Evolutionary conservation across 805 yeast genomes (phyloP).

Genomic region (Pichia exigua): DNA sequence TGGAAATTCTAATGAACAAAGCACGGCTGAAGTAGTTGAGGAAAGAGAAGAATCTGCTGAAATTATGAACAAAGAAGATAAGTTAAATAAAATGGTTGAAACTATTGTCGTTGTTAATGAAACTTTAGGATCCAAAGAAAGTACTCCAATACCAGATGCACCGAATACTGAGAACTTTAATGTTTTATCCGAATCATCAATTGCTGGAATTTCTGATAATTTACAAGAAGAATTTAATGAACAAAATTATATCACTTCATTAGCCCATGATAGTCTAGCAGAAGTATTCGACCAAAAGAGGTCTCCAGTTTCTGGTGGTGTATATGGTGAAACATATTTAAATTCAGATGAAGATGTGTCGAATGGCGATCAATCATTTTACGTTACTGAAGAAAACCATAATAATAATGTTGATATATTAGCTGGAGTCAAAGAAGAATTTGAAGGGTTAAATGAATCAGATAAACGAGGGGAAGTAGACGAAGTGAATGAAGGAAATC

Average conservation of each 20-base stretch:
- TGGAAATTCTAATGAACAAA: background rate
- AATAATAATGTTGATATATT: conserved; percentile 2
- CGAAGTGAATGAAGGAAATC: background rate
- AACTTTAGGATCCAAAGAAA: background rate
- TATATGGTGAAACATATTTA: conserved; percentile 3
- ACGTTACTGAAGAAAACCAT: conserved; percentile 1
- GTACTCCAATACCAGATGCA: background rate
- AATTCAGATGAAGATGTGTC: background rate
- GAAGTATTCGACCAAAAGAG: background rate
- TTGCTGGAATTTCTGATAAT: background rate
- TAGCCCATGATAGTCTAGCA: background rate
- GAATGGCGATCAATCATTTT: conserved; percentile 8
- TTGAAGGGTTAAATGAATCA: background rate
- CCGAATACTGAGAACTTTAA: background rate
- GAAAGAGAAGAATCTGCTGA: background rate
- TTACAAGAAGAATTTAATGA: background rate
- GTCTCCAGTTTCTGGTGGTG: background rate
- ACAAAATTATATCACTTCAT: conserved; percentile 1
- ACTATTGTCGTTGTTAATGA: background rate
- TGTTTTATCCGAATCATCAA: conserved; percentile 5
- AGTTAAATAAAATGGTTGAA: conserved; percentile 3
- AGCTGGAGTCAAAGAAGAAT: background rate
- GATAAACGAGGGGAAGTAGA: background rate
- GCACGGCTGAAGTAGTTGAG: background rate
- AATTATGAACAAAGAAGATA: background rate